Evolutionary conservation across 1,284 basidiomycete species (phyloP).

Genomic region (Microbotryum silenes-acaulis): DNA sequence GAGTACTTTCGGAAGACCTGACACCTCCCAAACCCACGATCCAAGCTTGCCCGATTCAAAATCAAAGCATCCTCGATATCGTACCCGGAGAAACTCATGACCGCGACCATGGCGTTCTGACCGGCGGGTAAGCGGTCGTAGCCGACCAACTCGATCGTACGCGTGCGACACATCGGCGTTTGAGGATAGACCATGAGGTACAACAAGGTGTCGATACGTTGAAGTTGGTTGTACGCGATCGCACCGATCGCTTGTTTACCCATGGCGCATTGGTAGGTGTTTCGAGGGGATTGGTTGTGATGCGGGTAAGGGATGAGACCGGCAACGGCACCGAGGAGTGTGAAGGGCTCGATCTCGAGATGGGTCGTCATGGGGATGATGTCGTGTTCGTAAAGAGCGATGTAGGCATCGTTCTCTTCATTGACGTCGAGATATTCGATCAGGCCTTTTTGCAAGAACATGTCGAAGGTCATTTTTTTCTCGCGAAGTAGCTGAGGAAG

Average conservation of each 20-base stretch:
- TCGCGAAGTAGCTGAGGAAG: constrained; percentile 63
- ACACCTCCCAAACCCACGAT: constrained; percentile 94
- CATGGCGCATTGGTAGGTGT: constrained; percentile 99
- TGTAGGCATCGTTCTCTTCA: constrained; percentile 97
- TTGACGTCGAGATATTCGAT: constrained; percentile 99
- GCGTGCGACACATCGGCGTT: constrained; percentile 98
- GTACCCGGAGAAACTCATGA: constrained; percentile 99
- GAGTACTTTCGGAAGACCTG: constrained; percentile 95
- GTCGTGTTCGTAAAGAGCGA: constrained; percentile 87
- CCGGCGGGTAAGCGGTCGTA: constrained; percentile 96
- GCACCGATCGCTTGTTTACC: constrained; percentile 99
- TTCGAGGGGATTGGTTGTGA: constrained; percentile 97
- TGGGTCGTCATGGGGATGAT: constrained; percentile 81
- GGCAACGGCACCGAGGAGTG: constrained; percentile 91
- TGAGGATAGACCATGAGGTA: constrained; percentile 99
- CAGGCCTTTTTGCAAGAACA: constrained; percentile 89
- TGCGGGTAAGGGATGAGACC: constrained; percentile 99
- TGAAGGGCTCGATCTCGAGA: constrained; percentile 98
- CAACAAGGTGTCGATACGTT: constrained; percentile 95
- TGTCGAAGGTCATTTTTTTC: constrained; percentile 76
- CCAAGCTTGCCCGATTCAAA: constrained; percentile 89
- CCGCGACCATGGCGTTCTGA: constrained; percentile 96
- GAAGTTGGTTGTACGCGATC: constrained; percentile 95
- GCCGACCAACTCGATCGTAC: constrained; percentile 92
- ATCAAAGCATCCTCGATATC: constrained; percentile 99